phyloP scores from a whole-genome alignment of 768 basidiomycete species.

The Guyanaporus albipodus region DNA sequence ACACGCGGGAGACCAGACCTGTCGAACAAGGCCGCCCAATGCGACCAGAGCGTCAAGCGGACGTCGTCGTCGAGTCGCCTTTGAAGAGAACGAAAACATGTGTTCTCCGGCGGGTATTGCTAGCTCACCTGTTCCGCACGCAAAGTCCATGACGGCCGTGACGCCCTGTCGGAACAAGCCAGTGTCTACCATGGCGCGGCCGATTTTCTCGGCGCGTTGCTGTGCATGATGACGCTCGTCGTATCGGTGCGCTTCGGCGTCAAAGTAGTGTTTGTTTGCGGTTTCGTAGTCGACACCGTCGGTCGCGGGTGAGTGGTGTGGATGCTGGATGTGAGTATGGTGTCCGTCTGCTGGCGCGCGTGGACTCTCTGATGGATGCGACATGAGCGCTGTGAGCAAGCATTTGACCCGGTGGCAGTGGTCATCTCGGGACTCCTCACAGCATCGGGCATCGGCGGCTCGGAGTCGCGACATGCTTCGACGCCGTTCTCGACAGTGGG shows the following conservation, averaged over 20 bases:
- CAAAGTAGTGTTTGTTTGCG: slow-evolving; percentile 27
- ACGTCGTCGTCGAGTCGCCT: too few relatives aligned
- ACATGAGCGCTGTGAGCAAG: too few relatives aligned
- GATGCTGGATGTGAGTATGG: not conserved
- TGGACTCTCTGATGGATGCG: not conserved
- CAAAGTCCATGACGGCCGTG: slow-evolving; percentile 67
- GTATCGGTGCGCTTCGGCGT: slow-evolving; percentile 23
- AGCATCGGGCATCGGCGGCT: too few relatives aligned
- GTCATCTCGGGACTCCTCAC: too few relatives aligned
- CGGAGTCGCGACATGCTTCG: too few relatives aligned
- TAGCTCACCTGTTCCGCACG: slow-evolving; percentile 69
- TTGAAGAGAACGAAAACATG: too few relatives aligned
- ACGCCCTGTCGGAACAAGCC: slow-evolving; percentile 51
- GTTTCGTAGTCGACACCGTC: slow-evolving; percentile 12
- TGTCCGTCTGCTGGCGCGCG: not conserved
- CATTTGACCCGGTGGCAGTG: too few relatives aligned
- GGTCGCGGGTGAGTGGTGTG: not conserved
- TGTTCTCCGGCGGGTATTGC: too few relatives aligned
- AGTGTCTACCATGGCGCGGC: slow-evolving; percentile 26
- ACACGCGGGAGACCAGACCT: slow-evolving; percentile 63
- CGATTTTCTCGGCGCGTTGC: slow-evolving; percentile 21
- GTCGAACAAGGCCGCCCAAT: not conserved
- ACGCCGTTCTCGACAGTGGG: too few relatives aligned
- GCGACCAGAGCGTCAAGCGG: too few relatives aligned
- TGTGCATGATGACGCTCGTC: slow-evolving; percentile 20